phyloP scores from a whole-genome alignment of 2,329 filamentous ascomycete species.

The Xylariaceae sp. region DNA sequence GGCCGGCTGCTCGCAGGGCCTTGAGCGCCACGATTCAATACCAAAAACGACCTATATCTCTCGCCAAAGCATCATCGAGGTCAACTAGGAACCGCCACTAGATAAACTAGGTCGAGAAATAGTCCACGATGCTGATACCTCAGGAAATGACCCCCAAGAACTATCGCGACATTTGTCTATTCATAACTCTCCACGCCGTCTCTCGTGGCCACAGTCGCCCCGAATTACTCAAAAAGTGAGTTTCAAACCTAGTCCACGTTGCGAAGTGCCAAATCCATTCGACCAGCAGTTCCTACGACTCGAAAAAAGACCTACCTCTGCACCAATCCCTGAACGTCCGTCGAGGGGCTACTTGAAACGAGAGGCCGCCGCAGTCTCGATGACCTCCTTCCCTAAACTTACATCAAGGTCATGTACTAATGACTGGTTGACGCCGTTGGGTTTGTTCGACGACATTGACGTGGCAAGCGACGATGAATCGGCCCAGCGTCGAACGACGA shows the following conservation, averaged over 20 bases:
- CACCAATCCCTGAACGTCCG: conserved; percentile 25
- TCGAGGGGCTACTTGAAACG: conserved; percentile 10
- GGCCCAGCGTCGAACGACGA: conserved; percentile 13
- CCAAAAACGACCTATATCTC: conserved; percentile 38
- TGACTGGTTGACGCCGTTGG: conserved; percentile 38
- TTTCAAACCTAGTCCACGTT: background rate
- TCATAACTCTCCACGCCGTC: conserved; percentile 7
- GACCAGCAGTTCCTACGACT: background rate
- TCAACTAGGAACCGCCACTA: conserved; percentile 36
- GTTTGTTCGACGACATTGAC: conserved; percentile 21
- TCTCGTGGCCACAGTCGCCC: conserved; percentile 25
- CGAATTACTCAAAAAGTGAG: conserved; percentile 13
- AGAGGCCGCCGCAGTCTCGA: conserved; percentile 13
- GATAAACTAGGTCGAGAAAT: conserved; percentile 8
- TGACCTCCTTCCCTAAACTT: conserved; percentile 36
- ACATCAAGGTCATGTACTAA: conserved; percentile 34
- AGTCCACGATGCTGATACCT: background rate
- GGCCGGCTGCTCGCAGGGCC: conserved; percentile 7
- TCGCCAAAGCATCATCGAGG: conserved; percentile 42
- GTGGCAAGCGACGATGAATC: conserved; percentile 14
- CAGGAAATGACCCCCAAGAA: conserved; percentile 3
- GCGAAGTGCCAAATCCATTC: background rate
- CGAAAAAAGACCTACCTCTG: conserved; percentile 28
- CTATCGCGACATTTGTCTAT: conserved; percentile 17
- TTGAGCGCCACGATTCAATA: background rate